Evolutionary conservation across 768 basidiomycete genomes (phyloP).

Genomic region (Pilatotrama ljubarskyi): DNA sequence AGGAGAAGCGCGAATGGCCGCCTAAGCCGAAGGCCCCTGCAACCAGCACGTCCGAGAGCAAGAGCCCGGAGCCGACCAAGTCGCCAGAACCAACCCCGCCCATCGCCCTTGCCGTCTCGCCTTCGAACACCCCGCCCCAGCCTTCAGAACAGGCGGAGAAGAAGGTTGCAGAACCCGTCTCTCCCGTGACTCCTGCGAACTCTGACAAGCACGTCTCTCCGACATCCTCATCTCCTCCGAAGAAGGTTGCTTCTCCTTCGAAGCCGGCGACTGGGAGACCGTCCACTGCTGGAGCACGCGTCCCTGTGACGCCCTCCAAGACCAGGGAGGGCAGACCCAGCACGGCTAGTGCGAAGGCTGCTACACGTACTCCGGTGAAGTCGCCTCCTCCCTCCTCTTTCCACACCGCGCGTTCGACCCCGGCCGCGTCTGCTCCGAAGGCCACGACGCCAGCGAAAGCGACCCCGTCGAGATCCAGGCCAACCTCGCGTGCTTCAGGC

Average conservation of each 20-base stretch:
- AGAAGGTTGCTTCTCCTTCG: conserved; percentile 13
- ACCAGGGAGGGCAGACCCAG: conserved; percentile 25
- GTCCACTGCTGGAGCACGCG: conserved; percentile 14
- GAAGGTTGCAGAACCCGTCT: conserved; percentile 14
- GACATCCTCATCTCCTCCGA: conserved; percentile 13
- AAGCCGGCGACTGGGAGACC: conserved; percentile 22
- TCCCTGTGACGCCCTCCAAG: conserved; percentile 24
- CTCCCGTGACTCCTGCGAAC: conserved; percentile 10
- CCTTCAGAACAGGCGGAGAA: conserved; percentile 1
- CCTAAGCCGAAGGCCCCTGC: conserved; percentile 34
- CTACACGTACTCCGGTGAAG: conserved; percentile 29
- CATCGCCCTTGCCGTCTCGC: conserved; percentile 5
- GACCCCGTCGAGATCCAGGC: conserved; percentile 34
- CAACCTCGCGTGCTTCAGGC: conserved; percentile 39
- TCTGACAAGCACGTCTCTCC: conserved; percentile 13
- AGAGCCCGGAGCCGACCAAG: conserved; percentile 3
- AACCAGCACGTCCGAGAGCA: neutral
- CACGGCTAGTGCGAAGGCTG: conserved; percentile 18
- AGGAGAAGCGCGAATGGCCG: conserved; percentile 80
- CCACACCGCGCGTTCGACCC: conserved; percentile 18
- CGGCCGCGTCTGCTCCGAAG: conserved; percentile 25
- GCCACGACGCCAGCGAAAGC: conserved; percentile 20
- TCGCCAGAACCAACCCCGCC: conserved; percentile 17
- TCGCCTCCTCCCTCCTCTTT: conserved; percentile 29
- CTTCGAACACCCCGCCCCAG: conserved; percentile 3